phyloP scores from a whole-genome alignment of 2,329 filamentous ascomycete species.

The Pyricularia sp. region DNA sequence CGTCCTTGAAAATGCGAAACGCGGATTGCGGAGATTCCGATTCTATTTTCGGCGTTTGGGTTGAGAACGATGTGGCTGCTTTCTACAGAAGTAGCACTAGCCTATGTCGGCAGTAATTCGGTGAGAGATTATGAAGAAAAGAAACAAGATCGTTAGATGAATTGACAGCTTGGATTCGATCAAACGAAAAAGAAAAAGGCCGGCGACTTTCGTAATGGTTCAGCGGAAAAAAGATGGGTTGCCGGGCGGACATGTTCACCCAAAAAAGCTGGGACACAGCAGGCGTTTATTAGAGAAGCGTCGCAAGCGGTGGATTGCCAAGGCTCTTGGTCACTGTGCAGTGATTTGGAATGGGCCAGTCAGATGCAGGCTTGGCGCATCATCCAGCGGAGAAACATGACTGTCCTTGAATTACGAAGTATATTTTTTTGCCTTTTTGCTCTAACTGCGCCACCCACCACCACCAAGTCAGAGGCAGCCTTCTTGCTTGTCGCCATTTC shows the following conservation, averaged over 20 bases:
- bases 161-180: not conserved
- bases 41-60: not conserved
- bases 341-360: not conserved
- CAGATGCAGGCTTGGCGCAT: not conserved
- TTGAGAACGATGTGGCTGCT: not conserved
- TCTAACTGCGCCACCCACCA: not conserved
- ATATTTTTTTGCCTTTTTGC: not conserved
- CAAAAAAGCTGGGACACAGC: not conserved
- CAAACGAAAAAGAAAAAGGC: not conserved
- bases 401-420: not conserved
- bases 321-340: not conserved
- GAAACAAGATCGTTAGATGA: not conserved
- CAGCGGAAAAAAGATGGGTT: not conserved
- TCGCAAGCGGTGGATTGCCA: not conserved
- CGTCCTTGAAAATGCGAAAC: not conserved
- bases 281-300: not conserved
- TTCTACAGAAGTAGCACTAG: not conserved
- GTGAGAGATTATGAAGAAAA: not conserved
- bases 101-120: not conserved
- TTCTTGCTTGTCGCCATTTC: not conserved
- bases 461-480: not conserved
- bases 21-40: not conserved
- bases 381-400: not conserved
- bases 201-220: not conserved
- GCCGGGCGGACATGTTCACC: not conserved